Evolutionary conservation across 148 eudicot species (phyloP).

Genomic region (Amaranthus palmeri): DNA sequence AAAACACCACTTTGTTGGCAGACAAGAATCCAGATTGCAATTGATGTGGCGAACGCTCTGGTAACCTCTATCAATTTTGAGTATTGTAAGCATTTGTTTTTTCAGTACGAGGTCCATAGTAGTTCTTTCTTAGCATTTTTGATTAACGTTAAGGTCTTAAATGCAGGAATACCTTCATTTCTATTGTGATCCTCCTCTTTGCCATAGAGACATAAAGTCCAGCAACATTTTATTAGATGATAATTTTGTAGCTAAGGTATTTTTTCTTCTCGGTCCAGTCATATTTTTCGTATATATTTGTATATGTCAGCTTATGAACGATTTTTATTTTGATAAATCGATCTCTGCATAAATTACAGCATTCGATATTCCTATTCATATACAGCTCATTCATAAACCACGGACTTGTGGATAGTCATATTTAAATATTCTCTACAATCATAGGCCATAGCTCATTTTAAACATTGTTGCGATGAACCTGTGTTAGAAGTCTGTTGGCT

Average conservation of each 20-base stretch:
- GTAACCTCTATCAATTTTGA: conserved; percentile 34
- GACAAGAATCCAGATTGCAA: conserved; percentile 86
- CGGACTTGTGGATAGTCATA: too few species aligned
- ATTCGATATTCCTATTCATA: too few species aligned
- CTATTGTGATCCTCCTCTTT: conserved; percentile 93
- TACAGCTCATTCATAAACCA: too few species aligned
- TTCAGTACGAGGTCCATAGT: neutral
- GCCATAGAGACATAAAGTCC: conserved; percentile 95
- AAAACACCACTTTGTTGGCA: conserved; percentile 73
- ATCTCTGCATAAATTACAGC: too few species aligned
- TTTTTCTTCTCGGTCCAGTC: conserved; percentile 4
- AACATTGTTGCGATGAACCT: too few species aligned
- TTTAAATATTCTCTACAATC: too few species aligned
- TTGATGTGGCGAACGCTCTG: conserved; percentile 97
- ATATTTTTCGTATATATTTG: neutral
- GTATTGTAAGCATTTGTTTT: conserved; percentile 6
- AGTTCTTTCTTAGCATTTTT: neutral
- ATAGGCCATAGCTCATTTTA: too few species aligned
- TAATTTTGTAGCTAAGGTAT: conserved; percentile 83
- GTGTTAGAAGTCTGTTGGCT: too few species aligned
- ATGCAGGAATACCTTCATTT: conserved; percentile 96
- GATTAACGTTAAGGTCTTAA: conserved; percentile 21
- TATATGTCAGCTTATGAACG: neutral
- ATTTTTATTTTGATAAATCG: too few species aligned
- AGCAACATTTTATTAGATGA: conserved; percentile 92